Conservation (phyloP, 179 eudicot species). For the Nepenthes alata region DNA sequence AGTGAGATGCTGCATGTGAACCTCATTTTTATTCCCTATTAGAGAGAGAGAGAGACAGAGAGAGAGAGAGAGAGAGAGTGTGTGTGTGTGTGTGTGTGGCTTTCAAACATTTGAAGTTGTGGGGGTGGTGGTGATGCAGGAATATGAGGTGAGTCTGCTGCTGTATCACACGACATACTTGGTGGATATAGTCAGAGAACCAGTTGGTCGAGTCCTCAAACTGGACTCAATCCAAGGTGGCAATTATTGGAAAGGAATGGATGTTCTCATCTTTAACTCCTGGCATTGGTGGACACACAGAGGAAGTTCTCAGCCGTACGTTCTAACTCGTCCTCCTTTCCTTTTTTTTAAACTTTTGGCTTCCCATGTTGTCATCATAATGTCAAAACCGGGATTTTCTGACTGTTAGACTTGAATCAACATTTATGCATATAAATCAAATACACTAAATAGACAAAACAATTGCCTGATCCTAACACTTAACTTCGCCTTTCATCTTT, state of each 20-base stretch:
- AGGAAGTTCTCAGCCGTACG: conserved; percentile 64
- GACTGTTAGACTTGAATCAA: too few species aligned
- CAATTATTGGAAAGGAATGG: conserved; percentile 63
- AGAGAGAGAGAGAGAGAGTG: too few species aligned
- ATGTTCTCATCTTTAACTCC: conserved; percentile 69
- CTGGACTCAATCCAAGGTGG: conserved; percentile 66
- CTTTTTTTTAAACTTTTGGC: background rate
- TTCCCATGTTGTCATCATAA: too few species aligned
- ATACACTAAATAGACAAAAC: too few species aligned
- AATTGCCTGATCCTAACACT: too few species aligned
- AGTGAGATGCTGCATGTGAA: too few species aligned
- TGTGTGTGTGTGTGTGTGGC: too few species aligned
- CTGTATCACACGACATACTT: conserved; percentile 59
- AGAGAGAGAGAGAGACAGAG: too few species aligned
- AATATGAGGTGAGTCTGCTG: conserved; percentile 45
- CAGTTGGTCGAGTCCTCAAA: conserved; percentile 53
- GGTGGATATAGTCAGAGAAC: conserved; percentile 59
- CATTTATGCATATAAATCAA: too few species aligned
- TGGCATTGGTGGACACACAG: conserved; percentile 99
- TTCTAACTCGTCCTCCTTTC: background rate
- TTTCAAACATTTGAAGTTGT: background rate
- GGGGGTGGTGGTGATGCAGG: conserved; percentile 31
- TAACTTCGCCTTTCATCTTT: too few species aligned
- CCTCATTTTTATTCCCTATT: too few species aligned
- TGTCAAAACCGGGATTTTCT: too few species aligned